A percentile compares a stretch with the other conserved stretches of the same genome.
phyloP scores from a whole-genome alignment of 2,329 filamentous ascomycete species.

The Alternaria ventricosa region DNA sequence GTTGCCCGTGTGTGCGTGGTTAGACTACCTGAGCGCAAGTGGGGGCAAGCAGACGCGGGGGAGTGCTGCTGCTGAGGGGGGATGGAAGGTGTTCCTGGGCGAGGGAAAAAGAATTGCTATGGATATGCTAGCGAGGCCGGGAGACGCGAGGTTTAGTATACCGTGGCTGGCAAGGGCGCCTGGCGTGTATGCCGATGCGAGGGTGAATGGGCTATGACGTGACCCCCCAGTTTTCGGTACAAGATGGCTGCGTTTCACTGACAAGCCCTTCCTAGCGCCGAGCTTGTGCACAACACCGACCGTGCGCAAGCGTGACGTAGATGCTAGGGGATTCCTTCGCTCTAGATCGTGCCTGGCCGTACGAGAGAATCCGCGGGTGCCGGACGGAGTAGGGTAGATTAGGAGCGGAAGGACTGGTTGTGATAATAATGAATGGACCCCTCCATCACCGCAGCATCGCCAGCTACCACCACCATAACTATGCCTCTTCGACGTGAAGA shows the following conservation, averaged over 20 bases:
- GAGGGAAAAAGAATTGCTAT: neutral
- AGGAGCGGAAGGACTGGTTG: neutral
- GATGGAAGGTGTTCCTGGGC: neutral
- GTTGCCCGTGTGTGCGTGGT: conserved; percentile 33
- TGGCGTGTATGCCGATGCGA: neutral
- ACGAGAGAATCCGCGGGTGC: neutral
- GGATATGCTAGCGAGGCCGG: neutral
- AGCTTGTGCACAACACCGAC: neutral
- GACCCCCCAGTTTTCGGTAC: neutral
- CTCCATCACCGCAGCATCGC: neutral
- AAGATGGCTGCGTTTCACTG: neutral
- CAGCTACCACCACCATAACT: neutral
- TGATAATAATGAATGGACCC: neutral
- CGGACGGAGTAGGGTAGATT: neutral
- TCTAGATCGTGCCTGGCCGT: conserved; percentile 1
- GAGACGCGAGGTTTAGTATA: conserved; percentile 7
- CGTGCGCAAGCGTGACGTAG: conserved; percentile 14
- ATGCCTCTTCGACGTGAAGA: neutral
- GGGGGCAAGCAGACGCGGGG: conserved; percentile 33
- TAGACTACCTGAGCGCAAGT: conserved; percentile 36
- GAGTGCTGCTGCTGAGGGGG: conserved; percentile 6
- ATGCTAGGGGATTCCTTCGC: neutral
- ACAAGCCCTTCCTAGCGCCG: conserved; percentile 6
- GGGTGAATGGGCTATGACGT: conserved; percentile 13
- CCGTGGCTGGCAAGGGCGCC: neutral